Evolutionary conservation across 768 basidiomycete genomes (phyloP).

Genomic region (Suillus alpinus): DNA sequence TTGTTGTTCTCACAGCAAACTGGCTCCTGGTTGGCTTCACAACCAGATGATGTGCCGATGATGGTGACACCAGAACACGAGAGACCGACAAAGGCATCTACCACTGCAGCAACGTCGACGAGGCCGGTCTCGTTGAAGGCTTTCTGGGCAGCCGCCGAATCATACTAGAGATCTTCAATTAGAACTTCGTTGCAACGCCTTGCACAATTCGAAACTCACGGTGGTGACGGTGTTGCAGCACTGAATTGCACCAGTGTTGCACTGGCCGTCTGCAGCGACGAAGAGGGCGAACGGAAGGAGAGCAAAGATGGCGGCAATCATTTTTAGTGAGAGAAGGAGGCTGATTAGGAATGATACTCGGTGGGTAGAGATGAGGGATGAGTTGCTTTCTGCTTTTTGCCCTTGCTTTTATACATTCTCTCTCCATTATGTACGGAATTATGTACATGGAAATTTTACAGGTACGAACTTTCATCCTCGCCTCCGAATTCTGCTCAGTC

Average conservation of each 20-base stretch:
- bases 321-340: background rate
- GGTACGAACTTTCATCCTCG: background rate
- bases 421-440: background rate
- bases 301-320: background rate
- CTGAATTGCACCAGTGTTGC: no score
- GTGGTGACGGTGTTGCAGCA: no score
- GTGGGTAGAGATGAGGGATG: background rate
- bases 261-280: background rate
- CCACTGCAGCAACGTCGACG: no score
- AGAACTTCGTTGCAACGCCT: no score
- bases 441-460: background rate
- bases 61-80: background rate
- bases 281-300: background rate
- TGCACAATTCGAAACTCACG: no score
- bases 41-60: background rate
- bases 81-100: background rate
- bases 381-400: background rate
- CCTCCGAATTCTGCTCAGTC: no score
- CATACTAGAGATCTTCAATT: no score
- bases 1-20: background rate
- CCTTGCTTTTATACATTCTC: background rate
- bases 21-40: slow-evolving; percentile 1
- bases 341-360: background rate
- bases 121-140: no score
- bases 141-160: no score